Base-by-base conservation (phyloP, 495 filamentous ascomycete species). In the Paragyromitra xinjiangensis region DNA sequence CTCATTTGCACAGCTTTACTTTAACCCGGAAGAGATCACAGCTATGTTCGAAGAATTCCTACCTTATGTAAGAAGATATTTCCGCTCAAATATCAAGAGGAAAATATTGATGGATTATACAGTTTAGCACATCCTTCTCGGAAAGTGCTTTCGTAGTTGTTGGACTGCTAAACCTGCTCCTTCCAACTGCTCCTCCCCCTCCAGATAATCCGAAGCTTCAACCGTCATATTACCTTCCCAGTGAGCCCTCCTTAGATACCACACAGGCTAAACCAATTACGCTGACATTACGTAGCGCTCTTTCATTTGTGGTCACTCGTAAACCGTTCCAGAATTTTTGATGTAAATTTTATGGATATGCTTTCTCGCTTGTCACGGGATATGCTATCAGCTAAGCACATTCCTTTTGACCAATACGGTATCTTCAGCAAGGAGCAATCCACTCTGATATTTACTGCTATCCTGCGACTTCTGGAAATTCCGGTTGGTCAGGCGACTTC, bases 281-380 rank as follows among this genome's bases (percentile, higher is more conserved):
- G 37, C 76, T 82, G 53, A 82, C 66, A 29, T 9, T 6, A 59
- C 59, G 6, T 34, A 83, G 91, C 94, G 6, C 92, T 97, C 78
- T 99, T 98, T 86, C 94, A 98, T 84, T 84, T 98, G 8, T 99
- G 95, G 96, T 95, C 94, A 6, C 85, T 98, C 22, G 90, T 98
- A 81, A 94, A 92, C 74, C 89, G 95, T 53, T 97, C 94, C 4
- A 97, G 92, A 84, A 86, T 90, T 8, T 92, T 96, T 73, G 95
- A 99, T 82, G 88, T 92, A 50, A 90, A 89, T 50, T 96, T 96
- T 73, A 87, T 98, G 62, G 95, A 99, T 84, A 89, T 95, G 50
- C 88, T 97, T 58, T 98, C 95, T 9, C 87, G 95, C 53, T 85
- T 98, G 69, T 90, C 95, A 0, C 87, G 95, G 65, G 95, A 99